Conservation (phyloP, 208 protist species). For the Blastocrithidia nonstop region DNA sequence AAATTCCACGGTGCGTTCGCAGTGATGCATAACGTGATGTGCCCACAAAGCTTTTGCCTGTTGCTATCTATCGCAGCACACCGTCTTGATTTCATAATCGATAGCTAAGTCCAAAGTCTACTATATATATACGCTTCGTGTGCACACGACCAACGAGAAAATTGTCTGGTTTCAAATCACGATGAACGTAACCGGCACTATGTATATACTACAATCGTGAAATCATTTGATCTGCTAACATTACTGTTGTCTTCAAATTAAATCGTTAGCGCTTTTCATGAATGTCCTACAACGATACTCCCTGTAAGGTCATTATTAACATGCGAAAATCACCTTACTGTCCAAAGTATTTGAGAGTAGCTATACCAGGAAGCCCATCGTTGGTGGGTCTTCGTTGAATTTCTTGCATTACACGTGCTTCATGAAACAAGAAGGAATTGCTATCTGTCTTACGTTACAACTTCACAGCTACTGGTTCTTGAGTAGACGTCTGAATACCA, state of each 20-base stretch:
- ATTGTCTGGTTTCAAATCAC: conserved; percentile 98
- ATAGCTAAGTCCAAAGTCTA: conserved; percentile 92
- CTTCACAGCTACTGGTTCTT: conserved; percentile 51
- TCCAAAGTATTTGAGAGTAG: conserved; percentile 93
- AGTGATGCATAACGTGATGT: conserved; percentile 94
- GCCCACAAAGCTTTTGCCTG: conserved; percentile 90
- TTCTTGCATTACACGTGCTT: conserved; percentile 88
- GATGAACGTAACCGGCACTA: conserved; percentile 94
- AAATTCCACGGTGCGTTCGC: conserved; percentile 91
- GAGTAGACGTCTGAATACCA: conserved; percentile 37
- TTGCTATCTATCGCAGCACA: conserved; percentile 39
- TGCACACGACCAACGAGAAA: conserved; percentile 94
- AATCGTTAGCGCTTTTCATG: conserved; percentile 76
- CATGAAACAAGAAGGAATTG: conserved; percentile 95
- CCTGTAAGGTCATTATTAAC: conserved; percentile 97
- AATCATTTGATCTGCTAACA: conserved; percentile 97
- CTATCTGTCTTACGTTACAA: conserved; percentile 68
- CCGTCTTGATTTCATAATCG: conserved; percentile 39
- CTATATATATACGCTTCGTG: conserved; percentile 69
- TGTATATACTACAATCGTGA: conserved; percentile 95
- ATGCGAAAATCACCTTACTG: conserved; percentile 96
- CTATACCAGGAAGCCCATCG: conserved; percentile 79
- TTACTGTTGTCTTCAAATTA: conserved; percentile 96
- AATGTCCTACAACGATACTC: conserved; percentile 93
- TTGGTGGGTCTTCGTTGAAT: conserved; percentile 48